Evolutionary conservation across 1,284 basidiomycete species (phyloP).

Genomic region (Trametes sp.): DNA sequence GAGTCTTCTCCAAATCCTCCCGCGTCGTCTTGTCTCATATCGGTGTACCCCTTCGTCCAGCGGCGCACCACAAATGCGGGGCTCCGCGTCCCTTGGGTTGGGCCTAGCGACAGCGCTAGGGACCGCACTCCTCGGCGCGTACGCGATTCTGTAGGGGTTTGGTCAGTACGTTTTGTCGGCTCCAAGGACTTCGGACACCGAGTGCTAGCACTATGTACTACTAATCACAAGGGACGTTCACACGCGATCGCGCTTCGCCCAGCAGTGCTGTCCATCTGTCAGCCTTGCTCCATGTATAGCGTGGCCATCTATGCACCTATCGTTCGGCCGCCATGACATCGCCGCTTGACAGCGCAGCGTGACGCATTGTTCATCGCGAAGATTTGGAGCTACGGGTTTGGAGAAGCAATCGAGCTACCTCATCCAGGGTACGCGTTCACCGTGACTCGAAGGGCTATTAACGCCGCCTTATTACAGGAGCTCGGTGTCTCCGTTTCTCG

Average conservation of each 20-base stretch:
- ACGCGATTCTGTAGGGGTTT: constrained; percentile 6
- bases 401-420: too few species aligned
- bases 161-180: neutral
- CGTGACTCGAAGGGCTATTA: too few species aligned
- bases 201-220: neutral
- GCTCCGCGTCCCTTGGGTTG: neutral
- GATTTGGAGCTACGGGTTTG: too few species aligned
- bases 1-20: neutral
- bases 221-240: neutral
- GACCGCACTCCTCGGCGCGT: constrained; percentile 20
- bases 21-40: neutral
- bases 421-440: too few species aligned
- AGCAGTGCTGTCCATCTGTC: neutral
- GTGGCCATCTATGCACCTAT: too few species aligned
- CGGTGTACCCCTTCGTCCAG: neutral
- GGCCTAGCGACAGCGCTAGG: constrained; percentile 14
- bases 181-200: constrained; percentile 4
- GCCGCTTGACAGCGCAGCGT: too few species aligned
- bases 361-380: too few species aligned
- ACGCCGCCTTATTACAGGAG: too few species aligned
- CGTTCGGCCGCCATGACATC: too few species aligned
- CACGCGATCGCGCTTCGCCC: neutral
- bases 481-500: too few species aligned
- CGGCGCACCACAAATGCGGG: constrained; percentile 2
- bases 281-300: too few species aligned